Evolutionary conservation across 108 stramenopile genomes (phyloP).

Genomic region (Cyclotella atomus): DNA sequence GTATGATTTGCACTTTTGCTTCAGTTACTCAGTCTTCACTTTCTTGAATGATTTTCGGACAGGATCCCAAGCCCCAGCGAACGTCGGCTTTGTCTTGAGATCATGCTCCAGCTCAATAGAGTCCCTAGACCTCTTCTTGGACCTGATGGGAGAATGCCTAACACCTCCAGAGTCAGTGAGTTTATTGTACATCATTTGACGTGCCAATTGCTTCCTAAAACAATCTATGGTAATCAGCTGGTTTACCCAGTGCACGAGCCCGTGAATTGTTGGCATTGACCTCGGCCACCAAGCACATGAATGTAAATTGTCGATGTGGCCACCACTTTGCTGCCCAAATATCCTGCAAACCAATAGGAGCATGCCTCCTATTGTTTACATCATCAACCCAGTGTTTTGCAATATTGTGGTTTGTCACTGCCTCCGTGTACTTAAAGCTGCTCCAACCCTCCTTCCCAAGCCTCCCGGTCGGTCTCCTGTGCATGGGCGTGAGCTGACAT

Average conservation of each 20-base stretch:
- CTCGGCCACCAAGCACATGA: conserved; percentile 18
- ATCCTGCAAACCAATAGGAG: conserved; percentile 20
- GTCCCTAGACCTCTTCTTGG: neutral
- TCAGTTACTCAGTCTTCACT: neutral
- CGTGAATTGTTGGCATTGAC: conserved; percentile 22
- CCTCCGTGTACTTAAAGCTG: conserved; percentile 16
- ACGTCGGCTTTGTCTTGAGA: neutral
- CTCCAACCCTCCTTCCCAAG: neutral
- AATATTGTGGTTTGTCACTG: conserved; percentile 3
- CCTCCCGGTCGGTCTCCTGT: neutral
- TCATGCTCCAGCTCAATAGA: neutral
- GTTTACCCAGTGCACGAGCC: neutral
- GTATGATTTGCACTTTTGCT: neutral
- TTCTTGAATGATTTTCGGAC: neutral
- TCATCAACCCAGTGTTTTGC: conserved; percentile 19
- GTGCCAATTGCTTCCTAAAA: conserved; percentile 27
- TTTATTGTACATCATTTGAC: conserved; percentile 13
- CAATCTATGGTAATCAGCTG: neutral
- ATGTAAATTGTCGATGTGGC: conserved; percentile 24
- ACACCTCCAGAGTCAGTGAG: neutral
- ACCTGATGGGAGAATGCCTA: neutral
- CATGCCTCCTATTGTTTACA: conserved; percentile 15
- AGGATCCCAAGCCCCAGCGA: neutral
- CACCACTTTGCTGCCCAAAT: conserved; percentile 23
- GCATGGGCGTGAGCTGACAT: neutral